These are phyloP conservation scores for Serendipita sp. DNA, from an alignment of 768 basidiomycete species.

Conservation along the genomic window DNA sequence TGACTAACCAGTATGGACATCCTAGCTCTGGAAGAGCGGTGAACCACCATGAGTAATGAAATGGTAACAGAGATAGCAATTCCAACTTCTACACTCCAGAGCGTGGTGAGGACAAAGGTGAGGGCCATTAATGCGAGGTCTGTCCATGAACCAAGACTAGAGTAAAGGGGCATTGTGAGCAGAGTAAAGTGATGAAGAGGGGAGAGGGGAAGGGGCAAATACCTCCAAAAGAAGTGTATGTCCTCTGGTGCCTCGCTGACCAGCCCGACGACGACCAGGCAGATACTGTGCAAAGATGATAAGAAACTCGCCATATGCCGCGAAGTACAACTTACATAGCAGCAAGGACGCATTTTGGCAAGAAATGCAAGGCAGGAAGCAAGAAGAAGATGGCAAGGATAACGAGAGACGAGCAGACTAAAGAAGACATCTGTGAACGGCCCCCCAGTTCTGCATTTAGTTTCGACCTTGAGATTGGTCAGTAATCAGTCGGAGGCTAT, in stretches of 20 bases:
- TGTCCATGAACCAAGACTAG: constrained; percentile 80
- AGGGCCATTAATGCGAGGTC: constrained; percentile 75
- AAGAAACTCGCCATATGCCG: constrained; percentile 7
- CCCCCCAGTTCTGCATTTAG: constrained; percentile 84
- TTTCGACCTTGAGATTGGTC: constrained; percentile 34
- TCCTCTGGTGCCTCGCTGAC: constrained; percentile 80
- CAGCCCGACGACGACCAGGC: constrained; percentile 70
- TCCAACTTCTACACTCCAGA: constrained; percentile 87
- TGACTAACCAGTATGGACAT: constrained; percentile 73
- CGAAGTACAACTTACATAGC: constrained; percentile 43
- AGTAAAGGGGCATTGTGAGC: constrained; percentile 4
- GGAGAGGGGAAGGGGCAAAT: constrained; percentile 13
- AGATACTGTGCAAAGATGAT: constrained; percentile 36
- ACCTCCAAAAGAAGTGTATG: constrained; percentile 72
- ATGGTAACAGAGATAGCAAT: constrained; percentile 78
- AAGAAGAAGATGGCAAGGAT: constrained; percentile 81
- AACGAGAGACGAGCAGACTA: constrained; percentile 58
- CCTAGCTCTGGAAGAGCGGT: constrained; percentile 71
- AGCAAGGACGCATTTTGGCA: constrained; percentile 85
- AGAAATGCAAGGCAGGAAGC: constrained; percentile 65
- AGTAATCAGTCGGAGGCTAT: neutral
- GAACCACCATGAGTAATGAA: constrained; percentile 77
- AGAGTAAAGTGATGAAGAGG: neutral
- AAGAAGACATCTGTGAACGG: constrained; percentile 74
- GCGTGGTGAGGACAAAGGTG: constrained; percentile 73